Evolutionary conservation across 225 moss, liverwort and hornwort species (phyloP).

Genomic region (Antitrichia curtipendula): DNA sequence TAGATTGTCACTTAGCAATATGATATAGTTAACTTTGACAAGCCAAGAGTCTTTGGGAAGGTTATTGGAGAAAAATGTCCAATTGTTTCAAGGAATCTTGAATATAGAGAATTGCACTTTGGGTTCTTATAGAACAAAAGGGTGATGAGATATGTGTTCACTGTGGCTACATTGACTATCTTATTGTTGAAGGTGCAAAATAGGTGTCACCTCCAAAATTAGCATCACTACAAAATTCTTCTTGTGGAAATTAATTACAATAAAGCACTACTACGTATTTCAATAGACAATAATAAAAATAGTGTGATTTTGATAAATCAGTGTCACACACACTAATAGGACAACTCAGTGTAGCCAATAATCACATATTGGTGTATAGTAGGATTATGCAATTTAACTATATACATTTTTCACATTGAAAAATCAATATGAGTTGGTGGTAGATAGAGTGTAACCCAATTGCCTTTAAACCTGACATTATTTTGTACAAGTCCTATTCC

Average conservation of each 20-base stretch:
- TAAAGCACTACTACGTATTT: neutral
- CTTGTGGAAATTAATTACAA: neutral
- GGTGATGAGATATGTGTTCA: too few species aligned
- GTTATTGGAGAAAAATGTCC: too few species aligned
- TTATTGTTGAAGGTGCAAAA: neutral
- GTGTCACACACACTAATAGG: neutral
- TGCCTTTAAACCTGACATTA: neutral
- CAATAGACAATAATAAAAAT: neutral
- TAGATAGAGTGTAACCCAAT: neutral
- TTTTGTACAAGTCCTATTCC: neutral
- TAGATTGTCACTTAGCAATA: neutral
- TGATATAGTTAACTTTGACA: neutral
- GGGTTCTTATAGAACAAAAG: too few species aligned
- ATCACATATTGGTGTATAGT: neutral
- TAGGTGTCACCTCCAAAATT: neutral
- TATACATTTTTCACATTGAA: neutral
- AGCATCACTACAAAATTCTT: neutral
- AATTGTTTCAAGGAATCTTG: neutral
- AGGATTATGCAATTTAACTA: neutral
- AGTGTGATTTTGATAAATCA: neutral
- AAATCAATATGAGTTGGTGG: neutral
- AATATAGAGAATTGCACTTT: neutral
- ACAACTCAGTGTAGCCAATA: neutral
- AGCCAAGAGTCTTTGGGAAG: too few species aligned
- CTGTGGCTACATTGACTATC: too few species aligned